Conservation (phyloP, 495 filamentous ascomycete species). For the Gamarada debralockiae region DNA sequence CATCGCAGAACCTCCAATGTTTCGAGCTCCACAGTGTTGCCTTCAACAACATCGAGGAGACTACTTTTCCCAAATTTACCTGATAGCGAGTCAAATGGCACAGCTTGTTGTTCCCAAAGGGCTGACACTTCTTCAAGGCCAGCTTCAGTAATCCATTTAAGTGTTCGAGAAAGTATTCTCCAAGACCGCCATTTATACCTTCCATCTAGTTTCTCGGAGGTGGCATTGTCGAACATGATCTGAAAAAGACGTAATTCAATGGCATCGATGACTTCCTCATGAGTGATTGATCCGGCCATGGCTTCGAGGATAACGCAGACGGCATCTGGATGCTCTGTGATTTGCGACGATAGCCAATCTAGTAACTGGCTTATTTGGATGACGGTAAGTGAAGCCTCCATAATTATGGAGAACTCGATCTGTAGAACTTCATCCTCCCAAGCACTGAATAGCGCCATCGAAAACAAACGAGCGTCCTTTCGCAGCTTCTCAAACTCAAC, state of each 20-base stretch:
- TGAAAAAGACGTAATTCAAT: constrained; percentile 33
- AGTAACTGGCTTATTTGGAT: constrained; percentile 44
- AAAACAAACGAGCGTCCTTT: constrained; percentile 7
- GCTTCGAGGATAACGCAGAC: constrained; percentile 42
- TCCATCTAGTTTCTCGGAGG: constrained; percentile 2
- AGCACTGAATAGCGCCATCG: constrained; percentile 30
- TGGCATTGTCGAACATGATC: constrained; percentile 18
- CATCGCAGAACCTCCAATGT: constrained; percentile 11
- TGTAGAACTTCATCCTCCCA: constrained; percentile 65
- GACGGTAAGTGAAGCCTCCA: constrained; percentile 40
- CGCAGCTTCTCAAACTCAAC: constrained; percentile 37
- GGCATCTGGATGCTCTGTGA: constrained; percentile 11
- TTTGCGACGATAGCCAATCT: constrained; percentile 33
- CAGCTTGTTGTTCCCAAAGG: constrained; percentile 2
- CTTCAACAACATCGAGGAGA: not conserved
- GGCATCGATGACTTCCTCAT: constrained; percentile 37
- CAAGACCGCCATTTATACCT: constrained; percentile 24
- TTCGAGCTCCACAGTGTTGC: constrained; percentile 1
- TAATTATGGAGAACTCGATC: constrained; percentile 32
- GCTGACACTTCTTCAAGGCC: constrained; percentile 3
- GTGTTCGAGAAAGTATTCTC: constrained; percentile 18
- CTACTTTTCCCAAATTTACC: not conserved
- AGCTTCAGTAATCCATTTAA: constrained; percentile 6
- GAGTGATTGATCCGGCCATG: constrained; percentile 39
- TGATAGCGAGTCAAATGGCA: constrained; percentile 4